Evolutionary conservation across 345 rosid genomes (phyloP), one percentile per base, ranked within the genome.

Genomic region (Atalantia buxifolia): DNA sequence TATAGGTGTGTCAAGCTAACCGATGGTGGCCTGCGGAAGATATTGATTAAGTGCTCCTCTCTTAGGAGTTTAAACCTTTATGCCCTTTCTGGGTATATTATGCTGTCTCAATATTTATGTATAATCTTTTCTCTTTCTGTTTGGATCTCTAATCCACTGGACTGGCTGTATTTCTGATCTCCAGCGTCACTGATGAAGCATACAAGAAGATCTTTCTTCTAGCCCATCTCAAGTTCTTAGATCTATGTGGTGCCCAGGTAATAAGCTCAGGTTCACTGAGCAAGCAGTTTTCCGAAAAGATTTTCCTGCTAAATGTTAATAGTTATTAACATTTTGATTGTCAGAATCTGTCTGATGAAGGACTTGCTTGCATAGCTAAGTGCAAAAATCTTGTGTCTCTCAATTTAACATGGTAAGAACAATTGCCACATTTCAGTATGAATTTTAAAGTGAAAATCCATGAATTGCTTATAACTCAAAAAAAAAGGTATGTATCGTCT

Each of bases 221-320:
- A 69, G 71, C 87, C 71, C 82, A 80, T 55, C 80, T 91, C 79
- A 87, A 81, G 79, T 90, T 89, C 90, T 83, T 95, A 78, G 99
- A 95, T 84, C 86, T 95, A 71, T 95, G 99, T 71, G 99, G 99
- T 40, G 95, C 96, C 31, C 99, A 93, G 97, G 98, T 95, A 82
- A 64, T 69, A 81, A n/a, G 19, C 69, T 79, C 75, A 75, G 57
- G 48, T 68, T 64, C 69, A 63, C 76, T 74, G 30, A 79, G 69
- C 66, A 60, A 22, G 75, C 27, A 61, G 24, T 59, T 50, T 21
- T 53, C 27, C 16, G 9, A 18, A 38, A 77, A 45, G 50, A 3
- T 36, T 38, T 80, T 71, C 33, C 27, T 71, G 22, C 69, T 63
- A n/a, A 62, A 70, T 33, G 18, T 31, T 42, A 50, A 75, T 81